Base-by-base conservation (phyloP, 495 filamentous ascomycete species). In the Echria macrotheca region DNA sequence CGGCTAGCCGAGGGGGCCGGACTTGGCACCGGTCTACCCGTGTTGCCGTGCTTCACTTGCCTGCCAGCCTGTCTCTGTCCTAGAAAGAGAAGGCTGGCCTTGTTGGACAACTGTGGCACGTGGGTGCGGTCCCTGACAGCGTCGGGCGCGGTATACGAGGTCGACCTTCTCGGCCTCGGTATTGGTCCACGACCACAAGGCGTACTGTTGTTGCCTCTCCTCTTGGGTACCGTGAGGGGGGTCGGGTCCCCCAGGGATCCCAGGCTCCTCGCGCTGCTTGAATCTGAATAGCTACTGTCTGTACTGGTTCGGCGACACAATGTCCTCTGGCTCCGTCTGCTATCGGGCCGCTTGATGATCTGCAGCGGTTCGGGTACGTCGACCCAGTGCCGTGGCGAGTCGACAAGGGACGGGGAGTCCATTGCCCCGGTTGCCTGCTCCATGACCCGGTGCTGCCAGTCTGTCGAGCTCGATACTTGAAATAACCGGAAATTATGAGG, bases 301-400 rank as follows among this genome's bases (percentile, higher is more conserved):
- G 32, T 24, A 31, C 52, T 63, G 44, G 24, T 50, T 21, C 44
- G 43, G 5, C 52, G 45, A 5, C 22, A 24, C 19, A 15, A 36
- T 11, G 35, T 17, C 38, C 43, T 24, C 22, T 49, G 36, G 24
- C 31, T 29, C 39, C n/a, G 31, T 6, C 33, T 23, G 8, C 17
- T 48, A 9, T 39, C 32, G 1, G 52, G 38, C 28, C 50, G 60
- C 48, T 68, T 68, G 41, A 54, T 35, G 43, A 68, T 66, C 14
- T 65, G 63, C 32, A 68, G 33, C 24, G 65, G 65, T 28, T 44
- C 39, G 7, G 64, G 64, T 11, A 63, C 28, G 26, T 54, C 52
- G 10, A 39, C 19, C 15, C 24, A 9, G 15, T 17, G 38, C 19
- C 19, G 38, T 37, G 2, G 35, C 35, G 35, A 18, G 38, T 21